Base-by-base conservation (phyloP, 148 eudicot species). In the Vaccinium corymbosum region DNA sequence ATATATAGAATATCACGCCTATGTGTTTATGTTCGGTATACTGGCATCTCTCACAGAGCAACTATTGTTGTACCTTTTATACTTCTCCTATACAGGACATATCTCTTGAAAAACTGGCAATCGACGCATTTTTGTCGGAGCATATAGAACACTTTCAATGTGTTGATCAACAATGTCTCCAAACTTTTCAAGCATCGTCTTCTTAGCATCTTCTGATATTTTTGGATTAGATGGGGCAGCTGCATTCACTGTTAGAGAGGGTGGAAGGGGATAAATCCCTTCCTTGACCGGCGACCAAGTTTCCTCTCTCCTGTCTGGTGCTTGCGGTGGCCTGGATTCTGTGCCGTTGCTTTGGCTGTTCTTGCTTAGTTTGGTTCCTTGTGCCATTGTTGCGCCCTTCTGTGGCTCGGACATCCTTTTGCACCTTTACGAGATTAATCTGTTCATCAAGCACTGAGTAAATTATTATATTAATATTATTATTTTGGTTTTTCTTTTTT, bases 61-160 rank as follows among this genome's bases (percentile, higher is more conserved):
- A 68, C 73, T 4, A 68, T 38, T 29, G 19, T 7, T 29, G 73
- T 68, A 27, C 73, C 17, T 64, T 64, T 2, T 64, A 64, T 25
- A 25, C 35, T 68, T 12, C 4, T 15, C 42, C 77, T 42, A 73
- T 27, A 0, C 51, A 42, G 50, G 13, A 38, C 77, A 73, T 35
- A 73, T 73, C 14, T 73, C 51, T 73, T 73, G 22, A 73, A 73
- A 73, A 19, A 73, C 50, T 73, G 22, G 77, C 51, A 73, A 38
- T 38, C 11, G 77, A 10, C 77, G 2, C 42, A 1, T 42, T n/a
- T 73, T 73, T 38, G 13, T 42, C 2, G 25, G 77, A 35, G 51
- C 50, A 38, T 73, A 17, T 14, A 38, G 49, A 73, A 38, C 20
- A 42, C 5, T 38, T 17, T 42, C 49, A 38, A 73, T 73, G 50